Conservation (phyloP, 202 grass and related monocot genomes). For the Digitaria exilis region DNA sequence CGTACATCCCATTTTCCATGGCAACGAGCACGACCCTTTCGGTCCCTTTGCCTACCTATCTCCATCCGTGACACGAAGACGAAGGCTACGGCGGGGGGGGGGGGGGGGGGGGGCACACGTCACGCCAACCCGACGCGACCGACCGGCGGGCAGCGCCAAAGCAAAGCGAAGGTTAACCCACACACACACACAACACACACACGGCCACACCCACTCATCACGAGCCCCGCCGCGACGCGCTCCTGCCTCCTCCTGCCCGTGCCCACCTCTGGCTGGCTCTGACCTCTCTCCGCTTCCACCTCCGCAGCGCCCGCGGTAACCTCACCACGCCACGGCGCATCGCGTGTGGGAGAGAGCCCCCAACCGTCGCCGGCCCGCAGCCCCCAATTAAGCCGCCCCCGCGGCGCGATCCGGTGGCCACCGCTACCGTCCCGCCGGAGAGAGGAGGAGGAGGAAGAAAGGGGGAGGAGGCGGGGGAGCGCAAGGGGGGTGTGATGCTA, state of each 20-base stretch:
- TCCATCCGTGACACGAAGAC: background rate
- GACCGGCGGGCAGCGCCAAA: constrained; percentile 38
- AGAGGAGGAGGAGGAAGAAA: background rate
- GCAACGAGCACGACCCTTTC: background rate
- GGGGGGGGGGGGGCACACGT: too few species aligned
- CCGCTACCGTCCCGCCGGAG: constrained; percentile 1
- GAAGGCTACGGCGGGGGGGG: background rate
- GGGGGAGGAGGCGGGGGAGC: background rate
- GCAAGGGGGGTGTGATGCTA: background rate
- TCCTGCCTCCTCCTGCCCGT: background rate
- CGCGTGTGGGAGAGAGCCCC: constrained; percentile 36
- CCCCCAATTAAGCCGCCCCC: constrained; percentile 42
- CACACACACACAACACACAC: too few species aligned
- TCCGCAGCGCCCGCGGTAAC: constrained; percentile 9
- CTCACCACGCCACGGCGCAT: constrained; percentile 40
- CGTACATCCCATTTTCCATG: background rate
- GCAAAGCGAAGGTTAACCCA: constrained; percentile 28
- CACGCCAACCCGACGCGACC: constrained; percentile 31
- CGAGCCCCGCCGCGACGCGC: constrained; percentile 1
- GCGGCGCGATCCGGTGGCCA: constrained; percentile 33
- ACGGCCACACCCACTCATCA: background rate
- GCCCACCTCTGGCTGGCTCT: background rate
- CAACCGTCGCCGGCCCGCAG: constrained; percentile 47
- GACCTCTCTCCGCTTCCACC: background rate
- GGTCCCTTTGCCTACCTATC: background rate